Conservation (phyloP, 495 filamentous ascomycete genomes). For the Jackrogersella multiformis region DNA sequence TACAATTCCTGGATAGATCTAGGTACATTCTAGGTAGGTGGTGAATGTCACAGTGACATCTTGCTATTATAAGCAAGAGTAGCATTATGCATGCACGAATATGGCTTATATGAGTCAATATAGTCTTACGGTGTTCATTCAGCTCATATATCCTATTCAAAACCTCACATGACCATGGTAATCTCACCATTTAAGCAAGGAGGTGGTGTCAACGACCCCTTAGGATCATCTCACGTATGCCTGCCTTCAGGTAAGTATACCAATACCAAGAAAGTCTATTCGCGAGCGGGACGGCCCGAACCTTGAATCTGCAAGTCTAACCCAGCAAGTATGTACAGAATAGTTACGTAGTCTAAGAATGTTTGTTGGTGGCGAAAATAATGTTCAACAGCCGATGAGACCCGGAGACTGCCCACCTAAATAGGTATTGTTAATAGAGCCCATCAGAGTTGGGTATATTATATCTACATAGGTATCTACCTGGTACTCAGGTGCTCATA, state of each 20-base stretch:
- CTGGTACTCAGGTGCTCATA: too few relatives aligned
- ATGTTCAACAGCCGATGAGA: conserved; percentile 1
- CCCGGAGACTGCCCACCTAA: conserved; percentile 7
- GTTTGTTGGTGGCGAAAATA: neutral
- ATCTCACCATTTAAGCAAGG: neutral
- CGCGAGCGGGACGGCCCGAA: conserved; percentile 3
- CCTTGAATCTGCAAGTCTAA: neutral
- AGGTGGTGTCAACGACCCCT: neutral
- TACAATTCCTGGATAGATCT: too few relatives aligned
- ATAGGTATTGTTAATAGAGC: neutral
- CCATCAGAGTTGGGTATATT: neutral
- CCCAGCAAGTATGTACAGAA: conserved; percentile 1
- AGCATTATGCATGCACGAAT: too few relatives aligned
- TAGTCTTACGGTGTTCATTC: neutral
- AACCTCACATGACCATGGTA: neutral
- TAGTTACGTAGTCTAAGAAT: neutral
- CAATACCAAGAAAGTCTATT: neutral
- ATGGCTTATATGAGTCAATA: neutral
- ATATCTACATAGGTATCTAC: too few relatives aligned
- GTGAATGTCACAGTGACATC: too few relatives aligned
- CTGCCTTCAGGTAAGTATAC: neutral
- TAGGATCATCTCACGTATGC: too few relatives aligned
- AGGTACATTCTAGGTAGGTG: too few relatives aligned
- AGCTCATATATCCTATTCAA: neutral
- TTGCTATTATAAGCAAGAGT: too few relatives aligned